Base-by-base conservation (phyloP, 2,329 filamentous ascomycete species). In the Taxawa tesnikishii region DNA sequence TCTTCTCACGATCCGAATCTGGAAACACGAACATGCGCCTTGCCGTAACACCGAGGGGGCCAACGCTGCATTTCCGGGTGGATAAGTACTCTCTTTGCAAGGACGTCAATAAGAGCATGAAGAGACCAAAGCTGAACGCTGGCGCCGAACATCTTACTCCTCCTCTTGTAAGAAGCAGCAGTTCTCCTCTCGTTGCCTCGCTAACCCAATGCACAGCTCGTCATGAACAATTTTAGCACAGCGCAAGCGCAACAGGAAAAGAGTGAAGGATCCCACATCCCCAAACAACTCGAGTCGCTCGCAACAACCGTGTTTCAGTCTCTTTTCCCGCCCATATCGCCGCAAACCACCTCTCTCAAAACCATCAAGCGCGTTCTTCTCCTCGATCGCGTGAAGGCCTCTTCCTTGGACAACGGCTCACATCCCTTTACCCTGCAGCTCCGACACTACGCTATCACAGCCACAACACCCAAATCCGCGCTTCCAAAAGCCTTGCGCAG, bases 221-320 rank as follows among this genome's bases (percentile, higher is more conserved):
- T 98, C 43, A 96, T 98, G 90, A 98, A 98, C 63, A 94, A 94
- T 57, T 94, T 98, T 57, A 73, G 73, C 24, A 79, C 76, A 3
- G 65, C 19, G n/a, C 67, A 40, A 55, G 59, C 30, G 5, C 39
- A 43, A 53, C 60, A 34, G 54, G 41, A 62, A 18, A 50, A 68
- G 27, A n/a, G n/a, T n/a, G n/a, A n/a, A n/a, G n/a, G n/a, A n/a
- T 70, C 75, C 36, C 59, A 71, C 2, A 77, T 93, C n/a, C 85
- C 88, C 4, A 92, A 84, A 52, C 87, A 94, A 46, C 81, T 98
- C 49, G 90, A 98, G 60, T 79, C 81, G 15, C 76, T 98, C 18
- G 78, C 85, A 3, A 96, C 87, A 2, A 92, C 85, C 28, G 77
- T 94, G 49, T 98, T 96, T 60, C 88, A 94, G 56, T 93, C 84